Evolutionary conservation across 1,139 yeast species (phyloP), one percentile per base, ranked within the genome.

Genomic region (Sugiyamaella pinicola): DNA sequence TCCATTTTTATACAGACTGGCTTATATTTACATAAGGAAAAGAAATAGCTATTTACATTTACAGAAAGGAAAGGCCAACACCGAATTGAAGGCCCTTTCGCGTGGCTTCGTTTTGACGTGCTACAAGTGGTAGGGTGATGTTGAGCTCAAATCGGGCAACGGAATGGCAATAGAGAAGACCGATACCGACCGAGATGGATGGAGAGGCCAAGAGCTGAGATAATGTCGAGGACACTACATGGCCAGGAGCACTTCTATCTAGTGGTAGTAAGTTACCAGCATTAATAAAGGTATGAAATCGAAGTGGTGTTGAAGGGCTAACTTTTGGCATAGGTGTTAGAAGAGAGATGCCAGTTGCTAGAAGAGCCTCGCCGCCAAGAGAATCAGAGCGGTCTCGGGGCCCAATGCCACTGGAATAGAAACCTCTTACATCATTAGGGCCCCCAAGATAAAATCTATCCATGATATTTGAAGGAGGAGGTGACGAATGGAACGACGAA

Each of bases 21-120:
- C n/a, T n/a, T n/a, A n/a, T n/a, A n/a, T n/a, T n/a, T n/a, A n/a
- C n/a, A n/a, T n/a, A n/a, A n/a, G n/a, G n/a, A n/a, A n/a, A n/a
- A n/a, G n/a, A n/a, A n/a, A 17, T 41, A 37, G 17, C 29, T 21
- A 38, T 38, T 21, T 38, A 38, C 4, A 12, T 42, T 70, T 76
- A 88, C 76, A 88, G 74, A 68, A 89, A 90, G 24, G 93, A 84
- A 45, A 89, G 72, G 0, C 98, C 98, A 49, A 93, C 82, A 22
- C 98, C 98, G 69, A 89, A 90, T 67, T 91, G 98, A 38, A 93
- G 69, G 0, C 98, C 98, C 66, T 87, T 90, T 63, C 96, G 75
- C 5, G 81, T 68, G 17, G 79, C 78, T 64, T 93, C 98, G 39
- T 80, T 74, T 13, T 78, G 75, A 63, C 84, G 84, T 0, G 81